Evolutionary conservation across 2,329 filamentous ascomycete species (phyloP).

Genomic region (Pseudogymnoascus sp.): DNA sequence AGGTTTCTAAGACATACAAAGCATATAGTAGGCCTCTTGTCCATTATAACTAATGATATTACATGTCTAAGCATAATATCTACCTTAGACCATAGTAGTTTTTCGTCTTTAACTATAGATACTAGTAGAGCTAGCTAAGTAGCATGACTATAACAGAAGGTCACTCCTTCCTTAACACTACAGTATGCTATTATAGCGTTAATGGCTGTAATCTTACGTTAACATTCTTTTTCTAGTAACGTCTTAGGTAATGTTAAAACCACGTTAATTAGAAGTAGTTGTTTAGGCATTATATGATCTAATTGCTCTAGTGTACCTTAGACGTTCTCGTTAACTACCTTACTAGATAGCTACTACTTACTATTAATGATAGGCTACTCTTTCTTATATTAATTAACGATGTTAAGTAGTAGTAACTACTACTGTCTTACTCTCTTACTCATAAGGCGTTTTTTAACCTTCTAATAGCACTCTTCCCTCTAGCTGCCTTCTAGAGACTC

Average conservation of each 20-base stretch:
- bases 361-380: constrained; percentile 12
- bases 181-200: constrained; percentile 10
- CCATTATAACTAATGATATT: constrained; percentile 11
- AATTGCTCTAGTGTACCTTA: constrained; percentile 8
- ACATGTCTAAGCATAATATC: constrained; percentile 8
- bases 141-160: background rate
- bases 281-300: constrained; percentile 9
- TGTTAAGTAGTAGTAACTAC: constrained; percentile 10
- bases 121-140: background rate
- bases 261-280: background rate
- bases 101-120: constrained; percentile 3
- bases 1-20: background rate
- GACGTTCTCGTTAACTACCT: constrained; percentile 8
- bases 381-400: constrained; percentile 11
- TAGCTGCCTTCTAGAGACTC: background rate
- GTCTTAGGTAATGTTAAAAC: constrained; percentile 12
- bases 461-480: background rate
- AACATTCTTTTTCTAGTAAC: constrained; percentile 8
- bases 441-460: background rate
- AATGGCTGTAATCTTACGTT: constrained; percentile 12
- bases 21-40: constrained; percentile 12
- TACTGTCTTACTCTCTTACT: constrained; percentile 10
- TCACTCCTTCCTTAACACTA: constrained; percentile 9
- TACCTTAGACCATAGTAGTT: background rate
- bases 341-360: constrained; percentile 8